Base-by-base conservation (phyloP, 306 rosid species). In the Castanospermum australe region DNA sequence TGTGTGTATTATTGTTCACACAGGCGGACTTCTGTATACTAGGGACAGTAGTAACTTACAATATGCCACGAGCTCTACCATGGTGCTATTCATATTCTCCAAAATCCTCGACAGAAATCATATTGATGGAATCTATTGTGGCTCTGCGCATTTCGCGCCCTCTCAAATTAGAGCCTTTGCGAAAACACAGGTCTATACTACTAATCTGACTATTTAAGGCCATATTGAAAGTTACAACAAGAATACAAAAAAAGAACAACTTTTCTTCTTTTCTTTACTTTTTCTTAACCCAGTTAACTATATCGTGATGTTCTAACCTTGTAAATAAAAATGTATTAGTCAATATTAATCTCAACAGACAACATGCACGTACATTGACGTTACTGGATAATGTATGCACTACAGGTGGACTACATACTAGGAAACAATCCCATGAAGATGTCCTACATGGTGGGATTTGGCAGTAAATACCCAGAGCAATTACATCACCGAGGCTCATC, bases 401-500 rank as follows among this genome's bases (percentile, higher is more conserved):
- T 6, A 28, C 80, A 93, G 97, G 91, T 92, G 93, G 97, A 90
- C 57, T 94, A 94, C 70, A 91, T 90, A 74, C 82, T 92, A 33
- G 97, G 97, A 83, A 82, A 79, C 45, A 94, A 94, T 82, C 97
- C 97, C 2, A 81, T 77, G 91, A 86, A 86, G 1, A 88, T 85
- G 84, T 88, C 95, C 0, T 92, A 90, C 86, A 90, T 92, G 98
- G 89, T 91, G 42, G 98, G 97, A 35, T 91, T 85, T 81, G 97
- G 97, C 3, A 77, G 66, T 71, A 91, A 83, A 75, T 94, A 86
- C 67, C 93, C 98, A 35, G 71, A 21, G 39, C 89, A 91, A 44
- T 33, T 89, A 54, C 98, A 92, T 84, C 98, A 92, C 57, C 88
- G 97, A 86, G 97, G 92, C 36, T 91, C 97, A 30, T 91, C 97